Base-by-base conservation (phyloP, 2,329 filamentous ascomycete species). In the Rutstroemia sp. region DNA sequence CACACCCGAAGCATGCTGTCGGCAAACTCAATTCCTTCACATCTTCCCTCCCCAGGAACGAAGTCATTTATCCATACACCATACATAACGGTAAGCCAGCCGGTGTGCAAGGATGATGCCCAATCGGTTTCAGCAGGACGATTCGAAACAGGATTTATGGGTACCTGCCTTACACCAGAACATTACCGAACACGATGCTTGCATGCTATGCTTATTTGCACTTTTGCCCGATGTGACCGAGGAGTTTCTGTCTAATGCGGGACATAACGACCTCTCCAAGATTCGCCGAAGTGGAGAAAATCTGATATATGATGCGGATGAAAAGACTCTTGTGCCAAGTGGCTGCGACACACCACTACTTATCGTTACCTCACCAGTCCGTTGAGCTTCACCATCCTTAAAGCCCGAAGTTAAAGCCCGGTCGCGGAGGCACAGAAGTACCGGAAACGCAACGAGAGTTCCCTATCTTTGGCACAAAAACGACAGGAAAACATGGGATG, bases 81-180 rank as follows among this genome's bases (percentile, higher is more conserved):
- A 5, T 14, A 42, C 25, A 27, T 27, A 14, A 9, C 9, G 8
- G 27, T 51, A 27, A 34, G 21, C 25, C 36, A 36, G 39, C 25
- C n/a, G 27, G 25, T 34, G 30, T 17, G 19, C 51, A 53, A 40
- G 44, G 21, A 30, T 48, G 3, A 44, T 38, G n/a, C 14, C 16
- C 44, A 30, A 38, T 40, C 12, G 4, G 51, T 54, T 54, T 54
- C 51, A 54, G 34, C 51, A 48, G n/a, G 19, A 40, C 12, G 46
- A 54, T 54, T 54, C 51, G 51, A 54, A 54, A 48, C 44, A 45
- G 42, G 34, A n/a, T 48, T 19, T 54, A 54, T 54, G 51, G 51
- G 51, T 54, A 54, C 34, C 44, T 54, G 44, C 51, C 44, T 36
- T 48, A 40, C n/a, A 48, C 38, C 19, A 34, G 48, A 54, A 34